Percentiles rank a stretch among this genome's conserved stretches.
Conservation (phyloP, 192 early-diverging fungal genomes). For the Gigaspora rosea region DNA sequence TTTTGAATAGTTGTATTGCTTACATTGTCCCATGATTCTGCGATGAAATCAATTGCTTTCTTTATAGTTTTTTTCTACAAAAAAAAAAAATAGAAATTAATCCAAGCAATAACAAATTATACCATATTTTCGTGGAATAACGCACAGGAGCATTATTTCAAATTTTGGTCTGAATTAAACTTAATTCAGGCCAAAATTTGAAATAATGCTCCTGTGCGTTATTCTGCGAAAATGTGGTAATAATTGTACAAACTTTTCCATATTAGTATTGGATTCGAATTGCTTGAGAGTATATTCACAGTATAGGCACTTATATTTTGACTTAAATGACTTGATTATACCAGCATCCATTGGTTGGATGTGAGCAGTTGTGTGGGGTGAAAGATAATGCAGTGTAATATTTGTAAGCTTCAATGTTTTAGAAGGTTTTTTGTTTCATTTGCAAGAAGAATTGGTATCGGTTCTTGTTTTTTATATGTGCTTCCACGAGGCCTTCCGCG, state of each 20-base stretch:
- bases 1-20: too few species aligned
- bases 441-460: too few species aligned
- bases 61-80: neutral
- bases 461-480: too few species aligned
- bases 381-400: neutral
- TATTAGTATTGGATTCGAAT: neutral
- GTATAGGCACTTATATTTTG: neutral
- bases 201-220: neutral
- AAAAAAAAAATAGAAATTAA: neutral
- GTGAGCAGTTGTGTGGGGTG: constrained; percentile 3
- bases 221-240: too few species aligned
- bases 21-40: too few species aligned
- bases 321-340: neutral
- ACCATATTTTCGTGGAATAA: too few species aligned
- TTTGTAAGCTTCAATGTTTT: neutral
- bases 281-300: neutral
- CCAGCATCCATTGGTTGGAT: constrained; percentile 5
- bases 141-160: too few species aligned
- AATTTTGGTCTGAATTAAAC: too few species aligned
- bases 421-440: neutral
- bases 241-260: too few species aligned
- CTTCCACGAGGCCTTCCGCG: too few species aligned
- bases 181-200: neutral
- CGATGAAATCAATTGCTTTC: neutral
- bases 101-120: neutral